Evolutionary conservation across 2,329 filamentous ascomycete species (phyloP).

Genomic region (Thielaviopsis punctulata): DNA sequence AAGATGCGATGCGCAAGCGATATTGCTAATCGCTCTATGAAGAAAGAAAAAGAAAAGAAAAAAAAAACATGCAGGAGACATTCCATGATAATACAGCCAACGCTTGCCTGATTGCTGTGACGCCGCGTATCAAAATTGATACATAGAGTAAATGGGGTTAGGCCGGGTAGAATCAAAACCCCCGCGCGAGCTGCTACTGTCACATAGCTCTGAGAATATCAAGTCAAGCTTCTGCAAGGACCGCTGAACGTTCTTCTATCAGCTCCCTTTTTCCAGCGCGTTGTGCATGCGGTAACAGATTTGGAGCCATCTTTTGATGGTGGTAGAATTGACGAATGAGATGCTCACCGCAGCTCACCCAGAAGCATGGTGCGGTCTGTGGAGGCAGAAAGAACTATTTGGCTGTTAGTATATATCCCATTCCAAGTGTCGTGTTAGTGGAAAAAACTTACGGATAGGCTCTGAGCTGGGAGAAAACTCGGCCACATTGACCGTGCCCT

Average conservation of each 20-base stretch:
- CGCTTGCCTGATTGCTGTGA: neutral
- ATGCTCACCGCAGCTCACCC: slow-evolving; percentile 44
- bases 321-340: neutral
- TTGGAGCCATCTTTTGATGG: neutral
- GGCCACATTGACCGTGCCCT: slow-evolving; percentile 86
- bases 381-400: slow-evolving; percentile 67
- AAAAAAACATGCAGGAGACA: neutral
- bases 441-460: slow-evolving; percentile 59
- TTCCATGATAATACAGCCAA: neutral
- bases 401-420: slow-evolving; percentile 19
- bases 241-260: neutral
- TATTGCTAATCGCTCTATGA: neutral
- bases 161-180: neutral
- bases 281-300: neutral
- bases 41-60: neutral
- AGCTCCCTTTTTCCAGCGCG: neutral
- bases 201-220: neutral
- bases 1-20: neutral
- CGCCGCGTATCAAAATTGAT: neutral
- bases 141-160: neutral
- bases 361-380: slow-evolving; percentile 77
- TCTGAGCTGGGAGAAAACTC: slow-evolving; percentile 75
- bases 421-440: neutral
- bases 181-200: neutral
- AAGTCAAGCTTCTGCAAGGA: neutral